Conservation (phyloP, 805 yeast genomes). For the Torulaspora delbrueckii region DNA sequence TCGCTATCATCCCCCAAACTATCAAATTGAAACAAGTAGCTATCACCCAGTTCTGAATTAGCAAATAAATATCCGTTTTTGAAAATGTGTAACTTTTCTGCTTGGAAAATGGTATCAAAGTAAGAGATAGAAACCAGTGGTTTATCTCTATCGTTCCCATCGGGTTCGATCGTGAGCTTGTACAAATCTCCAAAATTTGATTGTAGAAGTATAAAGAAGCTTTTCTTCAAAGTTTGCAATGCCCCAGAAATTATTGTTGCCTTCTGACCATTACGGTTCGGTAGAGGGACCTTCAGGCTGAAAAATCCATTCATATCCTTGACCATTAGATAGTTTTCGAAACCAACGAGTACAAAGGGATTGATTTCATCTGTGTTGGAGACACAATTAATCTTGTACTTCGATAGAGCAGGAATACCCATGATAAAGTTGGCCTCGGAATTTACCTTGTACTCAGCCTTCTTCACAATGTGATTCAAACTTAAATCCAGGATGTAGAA, state of each 20-base stretch:
- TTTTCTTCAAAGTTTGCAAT: conserved; percentile 57
- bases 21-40: conserved; percentile 71
- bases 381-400: conserved; percentile 19
- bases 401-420: conserved; percentile 53
- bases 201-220: conserved; percentile 68
- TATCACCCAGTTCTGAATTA: conserved; percentile 58
- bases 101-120: conserved; percentile 70
- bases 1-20: conserved; percentile 60
- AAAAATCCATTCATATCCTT: conserved; percentile 39
- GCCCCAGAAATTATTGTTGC: conserved; percentile 49
- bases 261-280: conserved; percentile 38
- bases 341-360: conserved; percentile 48
- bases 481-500: conserved; percentile 86
- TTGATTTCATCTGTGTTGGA: conserved; percentile 55
- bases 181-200: conserved; percentile 67
- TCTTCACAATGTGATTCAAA: conserved; percentile 64
- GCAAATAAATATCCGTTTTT: conserved; percentile 74
- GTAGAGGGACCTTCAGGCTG: conserved; percentile 48
- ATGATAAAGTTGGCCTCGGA: conserved; percentile 47
- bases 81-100: conserved; percentile 53
- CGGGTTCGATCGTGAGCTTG: conserved; percentile 53
- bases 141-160: conserved; percentile 36
- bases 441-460: conserved; percentile 37
- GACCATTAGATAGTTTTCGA: conserved; percentile 50
- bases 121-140: conserved; percentile 50